Conservation (phyloP, 139 green algal species). For the Chlorella vulgaris region DNA sequence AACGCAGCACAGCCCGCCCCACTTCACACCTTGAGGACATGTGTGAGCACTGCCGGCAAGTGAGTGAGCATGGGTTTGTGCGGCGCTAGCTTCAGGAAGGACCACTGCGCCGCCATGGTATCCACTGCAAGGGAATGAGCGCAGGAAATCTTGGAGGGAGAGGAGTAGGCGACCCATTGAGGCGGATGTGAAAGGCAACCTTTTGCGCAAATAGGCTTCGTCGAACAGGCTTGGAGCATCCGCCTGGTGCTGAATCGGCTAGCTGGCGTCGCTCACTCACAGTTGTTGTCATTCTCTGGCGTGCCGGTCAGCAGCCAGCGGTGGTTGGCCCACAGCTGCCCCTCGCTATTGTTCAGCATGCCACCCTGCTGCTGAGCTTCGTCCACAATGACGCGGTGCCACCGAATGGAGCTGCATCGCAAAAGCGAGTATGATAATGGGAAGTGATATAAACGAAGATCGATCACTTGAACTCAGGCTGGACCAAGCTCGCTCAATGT, state of each 20-base stretch:
- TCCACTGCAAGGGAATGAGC: slow-evolving; percentile 10
- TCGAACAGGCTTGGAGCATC: too few species aligned
- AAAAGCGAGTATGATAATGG: too few species aligned
- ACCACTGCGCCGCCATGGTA: slow-evolving; percentile 6
- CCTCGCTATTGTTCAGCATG: not conserved
- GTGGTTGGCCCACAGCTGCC: not conserved
- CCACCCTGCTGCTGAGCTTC: slow-evolving; percentile 8
- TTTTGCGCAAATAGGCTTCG: too few species aligned
- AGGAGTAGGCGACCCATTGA: not conserved
- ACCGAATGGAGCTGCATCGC: slow-evolving; percentile 22
- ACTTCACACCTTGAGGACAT: slow-evolving; percentile 33
- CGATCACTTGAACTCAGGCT: too few species aligned
- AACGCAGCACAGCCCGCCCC: too few species aligned
- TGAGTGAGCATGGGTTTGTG: not conserved
- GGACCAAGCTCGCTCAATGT: not conserved
- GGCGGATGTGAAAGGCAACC: too few species aligned
- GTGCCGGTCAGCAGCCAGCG: slow-evolving; percentile 14
- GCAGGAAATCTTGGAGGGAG: not conserved
- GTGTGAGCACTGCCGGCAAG: slow-evolving; percentile 17
- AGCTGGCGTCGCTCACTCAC: too few species aligned
- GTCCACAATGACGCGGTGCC: slow-evolving; percentile 38
- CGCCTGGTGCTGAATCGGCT: too few species aligned
- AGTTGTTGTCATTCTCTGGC: slow-evolving; percentile 17
- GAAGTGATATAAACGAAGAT: not conserved
- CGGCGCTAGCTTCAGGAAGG: slow-evolving; percentile 33